These are phyloP conservation scores for Sporothrix humicola DNA, from an alignment of 2,329 filamentous ascomycete species.

Conservation along the genomic window DNA sequence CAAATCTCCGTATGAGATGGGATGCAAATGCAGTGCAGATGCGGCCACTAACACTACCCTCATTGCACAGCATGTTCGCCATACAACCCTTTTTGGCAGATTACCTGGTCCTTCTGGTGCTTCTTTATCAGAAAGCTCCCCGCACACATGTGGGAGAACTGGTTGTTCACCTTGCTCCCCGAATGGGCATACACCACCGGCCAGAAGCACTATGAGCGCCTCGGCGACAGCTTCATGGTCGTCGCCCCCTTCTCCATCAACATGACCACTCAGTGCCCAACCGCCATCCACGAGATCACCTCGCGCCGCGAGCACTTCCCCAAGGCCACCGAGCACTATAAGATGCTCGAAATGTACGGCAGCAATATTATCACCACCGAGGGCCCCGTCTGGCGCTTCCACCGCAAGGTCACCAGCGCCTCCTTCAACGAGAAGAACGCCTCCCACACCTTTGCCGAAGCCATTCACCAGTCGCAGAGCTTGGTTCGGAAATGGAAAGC, in stretches of 20 bases:
- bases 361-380: constrained; percentile 74
- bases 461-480: constrained; percentile 65
- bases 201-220: constrained; percentile 61
- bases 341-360: constrained; percentile 68
- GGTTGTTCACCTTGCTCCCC: constrained; percentile 62
- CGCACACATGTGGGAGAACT: constrained; percentile 58
- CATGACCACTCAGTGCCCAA: constrained; percentile 66
- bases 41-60: constrained; percentile 21
- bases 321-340: constrained; percentile 67
- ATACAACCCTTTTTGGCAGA: constrained; percentile 61
- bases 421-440: constrained; percentile 81
- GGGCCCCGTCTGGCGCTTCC: constrained; percentile 71
- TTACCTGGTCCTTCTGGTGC: constrained; percentile 60
- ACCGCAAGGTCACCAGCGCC: constrained; percentile 73
- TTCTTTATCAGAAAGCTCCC: constrained; percentile 63
- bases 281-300: constrained; percentile 69
- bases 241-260: constrained; percentile 62
- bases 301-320: constrained; percentile 72
- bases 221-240: constrained; percentile 66
- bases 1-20: too few relatives aligned
- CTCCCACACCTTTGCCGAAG: constrained; percentile 65
- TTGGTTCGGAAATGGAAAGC: constrained; percentile 63
- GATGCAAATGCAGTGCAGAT: not conserved
- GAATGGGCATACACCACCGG: constrained; percentile 65
- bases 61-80: constrained; percentile 52